Conservation (phyloP, 139 green algal genomes). For the Chlamydomonas sp. region DNA sequence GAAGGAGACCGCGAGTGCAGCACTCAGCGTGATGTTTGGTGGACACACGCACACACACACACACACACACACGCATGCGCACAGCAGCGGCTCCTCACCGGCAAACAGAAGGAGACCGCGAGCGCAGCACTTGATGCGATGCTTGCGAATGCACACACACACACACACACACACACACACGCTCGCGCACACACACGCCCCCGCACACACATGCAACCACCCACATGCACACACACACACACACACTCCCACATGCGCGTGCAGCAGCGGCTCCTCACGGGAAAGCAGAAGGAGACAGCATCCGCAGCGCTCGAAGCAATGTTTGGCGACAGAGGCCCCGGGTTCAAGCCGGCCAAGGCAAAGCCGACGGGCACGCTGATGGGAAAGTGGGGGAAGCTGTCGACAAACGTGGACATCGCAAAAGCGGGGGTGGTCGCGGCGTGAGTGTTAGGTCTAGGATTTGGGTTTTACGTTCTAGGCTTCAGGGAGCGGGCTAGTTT, state of each 20-base stretch:
- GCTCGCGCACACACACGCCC: too few species aligned
- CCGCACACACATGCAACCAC: too few species aligned
- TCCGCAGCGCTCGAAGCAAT: background rate
- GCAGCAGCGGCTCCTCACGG: background rate
- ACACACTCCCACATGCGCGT: too few species aligned
- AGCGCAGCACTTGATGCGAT: background rate
- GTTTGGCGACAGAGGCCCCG: background rate
- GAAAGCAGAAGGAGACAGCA: conserved; percentile 8
- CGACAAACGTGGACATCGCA: conserved; percentile 13
- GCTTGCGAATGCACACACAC: too few species aligned
- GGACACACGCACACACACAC: background rate
- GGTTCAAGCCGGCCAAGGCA: background rate
- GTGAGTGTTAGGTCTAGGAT: too few species aligned
- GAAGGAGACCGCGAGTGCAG: background rate
- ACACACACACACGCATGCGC: too few species aligned
- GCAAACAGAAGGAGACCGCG: conserved; percentile 7
- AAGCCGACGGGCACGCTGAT: background rate
- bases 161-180: too few species aligned
- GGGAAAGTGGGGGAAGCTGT: conserved; percentile 14
- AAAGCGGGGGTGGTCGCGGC: too few species aligned
- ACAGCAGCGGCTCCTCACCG: background rate
- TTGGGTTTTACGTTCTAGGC: too few species aligned
- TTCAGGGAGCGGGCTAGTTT: too few species aligned
- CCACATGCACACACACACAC: too few species aligned
- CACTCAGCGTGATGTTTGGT: background rate